These are phyloP conservation scores for Monilinia fructicola DNA, from an alignment of 2,329 filamentous ascomycete species.

Conservation along the genomic window DNA sequence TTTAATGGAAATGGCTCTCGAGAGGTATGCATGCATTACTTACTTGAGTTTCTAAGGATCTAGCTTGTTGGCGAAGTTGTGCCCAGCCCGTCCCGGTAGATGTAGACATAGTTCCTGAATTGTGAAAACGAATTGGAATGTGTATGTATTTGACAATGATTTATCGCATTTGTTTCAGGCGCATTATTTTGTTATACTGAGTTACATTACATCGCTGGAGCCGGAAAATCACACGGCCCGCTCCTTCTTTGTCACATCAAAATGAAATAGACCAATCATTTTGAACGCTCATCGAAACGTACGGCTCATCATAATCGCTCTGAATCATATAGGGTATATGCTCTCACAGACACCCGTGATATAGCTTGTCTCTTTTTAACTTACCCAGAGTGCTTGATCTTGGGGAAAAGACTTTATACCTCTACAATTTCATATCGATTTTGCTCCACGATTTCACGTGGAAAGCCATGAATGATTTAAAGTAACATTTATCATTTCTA, in stretches of 20 bases:
- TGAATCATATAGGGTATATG: neutral
- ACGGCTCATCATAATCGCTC: neutral
- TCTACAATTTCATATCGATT: neutral
- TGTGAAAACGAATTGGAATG: neutral
- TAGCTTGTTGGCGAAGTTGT: slow-evolving; percentile 87
- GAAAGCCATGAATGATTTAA: neutral
- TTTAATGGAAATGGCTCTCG: neutral
- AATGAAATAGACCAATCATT: slow-evolving; percentile 11
- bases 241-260: slow-evolving; percentile 7
- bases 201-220: slow-evolving; percentile 18
- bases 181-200: slow-evolving; percentile 13
- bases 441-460: too few species aligned
- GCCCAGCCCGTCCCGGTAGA: slow-evolving; percentile 66
- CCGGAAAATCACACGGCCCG: slow-evolving; percentile 20
- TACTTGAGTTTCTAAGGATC: slow-evolving; percentile 86
- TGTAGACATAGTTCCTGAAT: slow-evolving; percentile 26
- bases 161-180: neutral
- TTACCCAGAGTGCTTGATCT: neutral
- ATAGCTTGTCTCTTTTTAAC: neutral
- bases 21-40: slow-evolving; percentile 23
- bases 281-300: neutral
- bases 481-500: slow-evolving; percentile 11
- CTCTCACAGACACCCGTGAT: neutral
- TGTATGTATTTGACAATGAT: slow-evolving; percentile 7
- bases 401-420: neutral